Evolutionary conservation across 768 basidiomycete genomes (phyloP).

Genomic region (Macrolepiota dolichaula): DNA sequence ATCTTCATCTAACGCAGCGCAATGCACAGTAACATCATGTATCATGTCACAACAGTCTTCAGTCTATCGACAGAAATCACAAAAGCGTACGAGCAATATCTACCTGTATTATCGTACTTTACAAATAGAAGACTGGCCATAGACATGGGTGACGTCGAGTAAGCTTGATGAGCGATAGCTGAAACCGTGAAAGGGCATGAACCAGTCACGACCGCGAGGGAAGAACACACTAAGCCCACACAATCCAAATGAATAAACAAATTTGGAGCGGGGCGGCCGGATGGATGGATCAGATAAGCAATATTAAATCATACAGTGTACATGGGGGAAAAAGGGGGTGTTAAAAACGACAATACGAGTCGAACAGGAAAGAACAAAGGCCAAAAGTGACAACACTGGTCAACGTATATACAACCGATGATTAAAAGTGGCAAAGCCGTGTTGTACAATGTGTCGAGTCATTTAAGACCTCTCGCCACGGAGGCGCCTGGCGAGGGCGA

Average conservation of each 20-base stretch:
- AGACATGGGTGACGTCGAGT: background rate
- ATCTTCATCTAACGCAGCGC: background rate
- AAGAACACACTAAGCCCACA: background rate
- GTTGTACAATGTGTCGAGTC: slow-evolving; percentile 2
- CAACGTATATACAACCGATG: background rate
- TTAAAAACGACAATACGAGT: background rate
- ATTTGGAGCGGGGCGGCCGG: background rate
- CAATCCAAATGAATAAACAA: background rate
- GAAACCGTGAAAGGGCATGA: background rate
- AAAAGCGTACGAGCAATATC: background rate
- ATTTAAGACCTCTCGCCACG: slow-evolving; percentile 79
- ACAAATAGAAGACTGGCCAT: background rate
- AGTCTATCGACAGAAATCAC: background rate
- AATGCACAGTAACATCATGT: background rate
- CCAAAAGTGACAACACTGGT: background rate
- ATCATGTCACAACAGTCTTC: background rate
- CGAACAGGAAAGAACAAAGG: background rate
- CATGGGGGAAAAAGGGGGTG: background rate
- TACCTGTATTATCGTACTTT: background rate
- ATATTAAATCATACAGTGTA: slow-evolving; percentile 11
- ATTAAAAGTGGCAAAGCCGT: background rate
- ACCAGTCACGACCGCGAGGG: background rate
- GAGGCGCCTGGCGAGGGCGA: slow-evolving; percentile 82
- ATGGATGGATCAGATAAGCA: background rate
- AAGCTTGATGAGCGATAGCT: background rate